Evolutionary conservation across 495 filamentous ascomycete genomes (phyloP).

Genomic region (Xanthoparmelia taractica): DNA sequence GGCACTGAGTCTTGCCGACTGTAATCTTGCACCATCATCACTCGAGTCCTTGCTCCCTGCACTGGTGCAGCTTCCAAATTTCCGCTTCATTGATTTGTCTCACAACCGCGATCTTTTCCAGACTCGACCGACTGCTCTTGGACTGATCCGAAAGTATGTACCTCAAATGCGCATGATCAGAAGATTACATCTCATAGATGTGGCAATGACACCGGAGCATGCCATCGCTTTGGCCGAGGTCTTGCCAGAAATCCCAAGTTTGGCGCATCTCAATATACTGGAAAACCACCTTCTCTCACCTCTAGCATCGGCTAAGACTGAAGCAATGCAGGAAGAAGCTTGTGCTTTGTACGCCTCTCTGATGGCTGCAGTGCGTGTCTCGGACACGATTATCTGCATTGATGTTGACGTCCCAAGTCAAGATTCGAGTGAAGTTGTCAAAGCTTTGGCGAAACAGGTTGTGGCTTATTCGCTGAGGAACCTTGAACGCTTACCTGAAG

Average conservation of each 20-base stretch:
- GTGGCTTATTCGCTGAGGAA: constrained; percentile 90
- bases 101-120: constrained; percentile 81
- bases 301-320: constrained; percentile 59
- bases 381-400: constrained; percentile 72
- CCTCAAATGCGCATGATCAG: constrained; percentile 74
- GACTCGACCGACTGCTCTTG: constrained; percentile 63
- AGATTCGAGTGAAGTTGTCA: constrained; percentile 78
- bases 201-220: constrained; percentile 77
- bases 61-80: constrained; percentile 59
- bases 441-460: constrained; percentile 85
- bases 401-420: constrained; percentile 81
- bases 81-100: constrained; percentile 84
- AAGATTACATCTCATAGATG: constrained; percentile 80
- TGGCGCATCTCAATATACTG: constrained; percentile 82
- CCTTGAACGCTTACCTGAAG: constrained; percentile 52
- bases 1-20: constrained; percentile 82
- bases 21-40: constrained; percentile 63
- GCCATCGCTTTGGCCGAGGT: constrained; percentile 85
- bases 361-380: constrained; percentile 80
- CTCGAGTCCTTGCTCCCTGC: constrained; percentile 70
- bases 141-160: constrained; percentile 70
- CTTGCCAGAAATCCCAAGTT: constrained; percentile 69
- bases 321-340: constrained; percentile 78
- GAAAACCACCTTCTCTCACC: constrained; percentile 68
- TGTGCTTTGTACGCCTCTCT: constrained; percentile 89